Evolutionary conservation across 305 asterid species (phyloP).

Genomic region (Fraxinus ornus): DNA sequence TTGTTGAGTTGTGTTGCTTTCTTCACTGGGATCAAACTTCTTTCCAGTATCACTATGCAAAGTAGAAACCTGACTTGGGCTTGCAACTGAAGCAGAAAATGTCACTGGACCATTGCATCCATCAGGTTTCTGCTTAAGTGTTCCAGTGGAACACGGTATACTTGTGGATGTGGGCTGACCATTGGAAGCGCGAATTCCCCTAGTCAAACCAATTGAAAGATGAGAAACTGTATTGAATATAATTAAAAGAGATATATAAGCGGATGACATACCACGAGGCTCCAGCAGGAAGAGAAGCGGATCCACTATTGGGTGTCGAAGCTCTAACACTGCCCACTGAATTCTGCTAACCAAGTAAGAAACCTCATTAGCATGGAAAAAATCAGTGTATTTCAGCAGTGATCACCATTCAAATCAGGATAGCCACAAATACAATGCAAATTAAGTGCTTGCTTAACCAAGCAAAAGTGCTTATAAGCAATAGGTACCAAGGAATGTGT

Average conservation of each 20-base stretch:
- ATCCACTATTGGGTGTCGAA: slow-evolving; percentile 85
- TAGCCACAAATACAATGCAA: background rate
- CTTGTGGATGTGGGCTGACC: slow-evolving; percentile 46
- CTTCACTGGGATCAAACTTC: slow-evolving; percentile 40
- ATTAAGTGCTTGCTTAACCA: background rate
- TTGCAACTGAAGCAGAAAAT: slow-evolving; percentile 48
- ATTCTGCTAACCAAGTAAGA: slow-evolving; percentile 40
- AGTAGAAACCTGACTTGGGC: slow-evolving; percentile 42
- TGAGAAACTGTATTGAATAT: slow-evolving; percentile 20
- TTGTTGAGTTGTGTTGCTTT: slow-evolving; percentile 36
- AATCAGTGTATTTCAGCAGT: background rate
- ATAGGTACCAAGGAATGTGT: background rate
- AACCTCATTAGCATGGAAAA: background rate
- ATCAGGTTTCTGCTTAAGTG: slow-evolving; percentile 48
- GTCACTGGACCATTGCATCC: slow-evolving; percentile 35
- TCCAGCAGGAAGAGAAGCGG: slow-evolving; percentile 87
- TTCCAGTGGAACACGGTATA: slow-evolving; percentile 42
- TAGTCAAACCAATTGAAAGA: slow-evolving; percentile 24
- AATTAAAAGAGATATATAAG: slow-evolving; percentile 16
- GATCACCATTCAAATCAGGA: background rate
- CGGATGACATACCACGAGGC: slow-evolving; percentile 71
- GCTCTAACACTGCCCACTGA: slow-evolving; percentile 43
- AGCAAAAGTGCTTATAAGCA: background rate
- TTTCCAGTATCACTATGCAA: slow-evolving; percentile 39
- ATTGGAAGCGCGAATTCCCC: slow-evolving; percentile 76